Evolutionary conservation across 2,329 filamentous ascomycete genomes (phyloP).

Genomic region (Aspergillus calidoustus): DNA sequence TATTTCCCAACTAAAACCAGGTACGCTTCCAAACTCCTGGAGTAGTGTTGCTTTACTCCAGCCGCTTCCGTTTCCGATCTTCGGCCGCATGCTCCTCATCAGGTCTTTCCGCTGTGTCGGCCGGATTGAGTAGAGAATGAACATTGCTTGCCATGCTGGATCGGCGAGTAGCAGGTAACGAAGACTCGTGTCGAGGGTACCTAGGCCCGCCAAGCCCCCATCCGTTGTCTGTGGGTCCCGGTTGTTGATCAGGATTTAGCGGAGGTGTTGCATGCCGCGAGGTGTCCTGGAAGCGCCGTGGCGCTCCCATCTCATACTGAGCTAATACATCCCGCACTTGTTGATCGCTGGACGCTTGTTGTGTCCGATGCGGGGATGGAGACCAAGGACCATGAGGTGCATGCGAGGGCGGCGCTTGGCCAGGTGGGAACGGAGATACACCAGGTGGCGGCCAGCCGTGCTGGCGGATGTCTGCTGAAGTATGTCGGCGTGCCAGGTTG

Average conservation of each 20-base stretch:
- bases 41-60: slow-evolving; percentile 47
- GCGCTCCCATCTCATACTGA: slow-evolving; percentile 67
- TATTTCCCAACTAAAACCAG: slow-evolving; percentile 5
- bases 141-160: slow-evolving; percentile 75
- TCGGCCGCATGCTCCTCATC: slow-evolving; percentile 63
- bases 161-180: slow-evolving; percentile 64
- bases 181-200: slow-evolving; percentile 45
- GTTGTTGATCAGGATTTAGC: slow-evolving; percentile 51
- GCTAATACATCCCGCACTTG: slow-evolving; percentile 66
- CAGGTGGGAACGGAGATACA: slow-evolving; percentile 70
- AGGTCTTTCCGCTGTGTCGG: slow-evolving; percentile 68
- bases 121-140: slow-evolving; percentile 69
- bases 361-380: slow-evolving; percentile 63
- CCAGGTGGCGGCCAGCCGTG: slow-evolving; percentile 71
- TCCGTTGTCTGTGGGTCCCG: slow-evolving; percentile 57
- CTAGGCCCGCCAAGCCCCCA: slow-evolving; percentile 59
- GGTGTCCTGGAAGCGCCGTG: slow-evolving; percentile 51
- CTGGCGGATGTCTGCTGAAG: slow-evolving; percentile 91
- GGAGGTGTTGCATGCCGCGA: slow-evolving; percentile 62
- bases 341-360: slow-evolving; percentile 60
- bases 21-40: neutral
- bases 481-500: slow-evolving; percentile 82
- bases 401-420: slow-evolving; percentile 65
- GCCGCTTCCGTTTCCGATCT: slow-evolving; percentile 65
- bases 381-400: slow-evolving; percentile 67